Evolutionary conservation across 1,284 basidiomycete species (phyloP).

Genomic region (Puccinia novopanici): DNA sequence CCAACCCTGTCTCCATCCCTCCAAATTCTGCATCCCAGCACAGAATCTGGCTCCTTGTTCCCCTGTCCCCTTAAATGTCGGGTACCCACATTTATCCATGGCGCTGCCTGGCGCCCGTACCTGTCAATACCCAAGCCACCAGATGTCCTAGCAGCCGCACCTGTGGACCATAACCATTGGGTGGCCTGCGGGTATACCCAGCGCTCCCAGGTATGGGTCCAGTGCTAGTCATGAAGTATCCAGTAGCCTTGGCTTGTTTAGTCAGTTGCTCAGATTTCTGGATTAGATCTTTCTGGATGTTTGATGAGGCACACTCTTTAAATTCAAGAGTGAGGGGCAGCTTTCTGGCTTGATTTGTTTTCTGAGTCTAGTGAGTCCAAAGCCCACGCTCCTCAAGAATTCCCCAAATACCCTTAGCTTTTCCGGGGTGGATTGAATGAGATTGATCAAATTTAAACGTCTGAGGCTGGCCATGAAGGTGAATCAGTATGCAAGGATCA

Average conservation of each 20-base stretch:
- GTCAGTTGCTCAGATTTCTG: not conserved
- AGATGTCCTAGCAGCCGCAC: too few species aligned
- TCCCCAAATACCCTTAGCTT: not conserved
- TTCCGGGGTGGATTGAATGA: conserved; percentile 2
- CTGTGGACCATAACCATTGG: too few species aligned
- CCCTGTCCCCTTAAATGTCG: too few species aligned
- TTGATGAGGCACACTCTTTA: not conserved
- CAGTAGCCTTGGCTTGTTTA: conserved; percentile 9
- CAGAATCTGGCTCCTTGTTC: too few species aligned
- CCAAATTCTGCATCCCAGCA: too few species aligned
- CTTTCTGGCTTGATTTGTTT: not conserved
- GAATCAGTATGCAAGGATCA: not conserved
- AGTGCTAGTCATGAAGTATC: too few species aligned
- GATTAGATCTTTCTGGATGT: not conserved
- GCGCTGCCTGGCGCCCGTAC: too few species aligned
- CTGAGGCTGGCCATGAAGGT: not conserved
- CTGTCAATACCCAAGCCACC: too few species aligned
- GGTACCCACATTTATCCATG: too few species aligned
- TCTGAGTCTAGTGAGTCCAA: not conserved
- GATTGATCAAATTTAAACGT: not conserved
- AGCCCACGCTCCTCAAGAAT: conserved; percentile 21
- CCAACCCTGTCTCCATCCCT: too few species aligned
- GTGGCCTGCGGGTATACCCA: too few species aligned
- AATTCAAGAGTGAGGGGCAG: not conserved
- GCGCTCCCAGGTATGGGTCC: too few species aligned